Evolutionary conservation across 83 land plant genomes (phyloP), one percentile per base, ranked within the genome.

Genomic region (Larix sibirica): DNA sequence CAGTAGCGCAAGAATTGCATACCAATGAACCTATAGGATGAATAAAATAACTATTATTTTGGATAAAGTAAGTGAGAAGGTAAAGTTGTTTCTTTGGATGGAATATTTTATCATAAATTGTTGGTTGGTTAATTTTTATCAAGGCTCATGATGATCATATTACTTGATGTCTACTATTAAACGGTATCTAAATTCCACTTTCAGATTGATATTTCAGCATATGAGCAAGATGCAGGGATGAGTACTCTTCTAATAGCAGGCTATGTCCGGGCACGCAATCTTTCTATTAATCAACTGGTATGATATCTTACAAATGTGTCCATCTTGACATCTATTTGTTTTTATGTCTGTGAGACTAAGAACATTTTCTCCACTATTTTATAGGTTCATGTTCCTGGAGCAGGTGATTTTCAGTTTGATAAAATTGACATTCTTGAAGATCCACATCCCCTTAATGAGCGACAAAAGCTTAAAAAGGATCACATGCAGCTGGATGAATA

Each of bases 221-320:
- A 85, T 77, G 81, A 90, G 47, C 62, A 62, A 54, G 84, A 68
- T 77, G 26, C 88, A n/a, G 97, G 87, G 82, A 86, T 64, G 28
- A 89, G 96, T 74, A 90, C 91, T 6, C 87, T 96, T 33, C 87
- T 86, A 38, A 82, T 96, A n/a, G 86, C 94, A 79, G 99, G 99
- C 75, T 96, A 95, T 88, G 81, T 95, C 17, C 95, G 96, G 50
- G 89, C 88, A 75, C 98, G 79, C 26, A 69, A 80, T 67, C 81
- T 96, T 26, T 96, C 99, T 20, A 93, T 94, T 79, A 95, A 96
- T 83, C 97, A 96, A 80, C 85, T 96, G 93, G 99, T 96, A 88
- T 73, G 81, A 54, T 82, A 26, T 59, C 36, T n/a, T 82, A 33
- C 62, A n/a, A 47, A 61, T 50, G 26, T 20, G 24, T 18, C 63